Conservation (phyloP, 768 basidiomycete genomes). For the Amanita exitialis region DNA sequence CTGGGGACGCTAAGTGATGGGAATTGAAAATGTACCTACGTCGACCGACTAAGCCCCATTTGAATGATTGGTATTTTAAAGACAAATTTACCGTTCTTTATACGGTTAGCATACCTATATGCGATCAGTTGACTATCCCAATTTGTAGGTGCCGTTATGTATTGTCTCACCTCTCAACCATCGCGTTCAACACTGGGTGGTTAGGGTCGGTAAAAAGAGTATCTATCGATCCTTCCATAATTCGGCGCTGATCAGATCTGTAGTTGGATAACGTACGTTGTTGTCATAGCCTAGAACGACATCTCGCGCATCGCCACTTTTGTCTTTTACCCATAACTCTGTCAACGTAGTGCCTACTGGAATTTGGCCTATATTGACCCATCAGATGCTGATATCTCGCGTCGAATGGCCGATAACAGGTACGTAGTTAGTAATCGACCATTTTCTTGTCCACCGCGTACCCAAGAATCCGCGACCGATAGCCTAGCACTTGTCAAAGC, state of each 20-base stretch:
- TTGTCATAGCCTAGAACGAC: constrained; percentile 48
- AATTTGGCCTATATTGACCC: constrained; percentile 50
- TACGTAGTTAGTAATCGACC: neutral
- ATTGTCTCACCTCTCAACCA: constrained; percentile 23
- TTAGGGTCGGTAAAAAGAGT: constrained; percentile 30
- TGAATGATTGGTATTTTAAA: neutral
- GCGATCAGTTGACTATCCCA: neutral
- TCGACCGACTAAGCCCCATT: neutral
- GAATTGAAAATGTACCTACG: constrained; percentile 50
- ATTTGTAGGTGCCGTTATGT: neutral
- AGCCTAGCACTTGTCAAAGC: too few species aligned
- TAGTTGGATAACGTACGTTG: constrained; percentile 22
- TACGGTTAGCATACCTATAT: constrained; percentile 39
- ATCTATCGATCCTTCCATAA: constrained; percentile 16
- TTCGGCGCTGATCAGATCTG: neutral
- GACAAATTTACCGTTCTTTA: constrained; percentile 35
- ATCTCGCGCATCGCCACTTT: constrained; percentile 35
- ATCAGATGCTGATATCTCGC: constrained; percentile 38
- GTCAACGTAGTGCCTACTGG: too few species aligned
- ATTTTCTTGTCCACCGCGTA: neutral
- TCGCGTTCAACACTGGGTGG: constrained; percentile 36
- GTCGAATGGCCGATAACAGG: constrained; percentile 33
- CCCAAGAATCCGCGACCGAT: too few species aligned
- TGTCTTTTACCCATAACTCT: constrained; percentile 49
- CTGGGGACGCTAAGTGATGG: constrained; percentile 36